Percentiles rank a stretch among this genome's conserved stretches.
Evolutionary conservation across 1,284 basidiomycete genomes (phyloP).

Genomic region (Fistulinella cinereoalba): DNA sequence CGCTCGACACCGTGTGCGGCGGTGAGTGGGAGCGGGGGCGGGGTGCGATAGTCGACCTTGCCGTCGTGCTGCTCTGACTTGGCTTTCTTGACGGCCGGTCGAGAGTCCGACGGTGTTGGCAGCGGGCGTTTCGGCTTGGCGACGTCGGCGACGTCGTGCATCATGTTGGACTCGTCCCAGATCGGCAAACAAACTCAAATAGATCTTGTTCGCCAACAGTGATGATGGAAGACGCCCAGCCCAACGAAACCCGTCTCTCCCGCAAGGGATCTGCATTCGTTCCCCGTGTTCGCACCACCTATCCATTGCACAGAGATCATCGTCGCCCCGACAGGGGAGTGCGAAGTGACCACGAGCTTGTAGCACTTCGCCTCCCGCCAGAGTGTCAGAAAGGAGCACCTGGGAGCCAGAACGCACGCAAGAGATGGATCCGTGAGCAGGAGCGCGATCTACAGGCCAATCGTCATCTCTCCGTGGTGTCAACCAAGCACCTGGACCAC

Average conservation of each 20-base stretch:
- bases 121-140: slow-evolving; percentile 17
- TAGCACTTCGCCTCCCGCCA: slow-evolving; percentile 13
- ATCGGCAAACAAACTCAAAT: slow-evolving; percentile 26
- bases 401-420: slow-evolving; percentile 8
- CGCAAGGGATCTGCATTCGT: slow-evolving; percentile 36
- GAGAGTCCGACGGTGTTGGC: neutral
- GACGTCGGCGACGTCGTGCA: slow-evolving; percentile 7
- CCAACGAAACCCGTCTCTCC: slow-evolving; percentile 40
- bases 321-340: neutral
- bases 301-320: neutral
- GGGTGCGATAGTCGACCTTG: slow-evolving; percentile 1
- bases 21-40: slow-evolving; percentile 20
- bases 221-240: slow-evolving; percentile 40
- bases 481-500: slow-evolving; percentile 4
- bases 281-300: slow-evolving; percentile 28
- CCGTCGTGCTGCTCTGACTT: slow-evolving; percentile 19
- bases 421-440: slow-evolving; percentile 14
- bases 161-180: slow-evolving; percentile 7
- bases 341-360: neutral
- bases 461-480: slow-evolving; percentile 10
- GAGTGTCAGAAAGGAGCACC: slow-evolving; percentile 18
- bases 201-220: neutral
- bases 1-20: slow-evolving; percentile 30
- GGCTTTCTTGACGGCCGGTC: slow-evolving; percentile 17
- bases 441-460: slow-evolving; percentile 5